A percentile compares a stretch with the other conserved stretches of the same genome.
These are phyloP conservation scores for Agaricus sinodeliciosus DNA, from an alignment of 768 basidiomycete species.

Conservation along the genomic window DNA sequence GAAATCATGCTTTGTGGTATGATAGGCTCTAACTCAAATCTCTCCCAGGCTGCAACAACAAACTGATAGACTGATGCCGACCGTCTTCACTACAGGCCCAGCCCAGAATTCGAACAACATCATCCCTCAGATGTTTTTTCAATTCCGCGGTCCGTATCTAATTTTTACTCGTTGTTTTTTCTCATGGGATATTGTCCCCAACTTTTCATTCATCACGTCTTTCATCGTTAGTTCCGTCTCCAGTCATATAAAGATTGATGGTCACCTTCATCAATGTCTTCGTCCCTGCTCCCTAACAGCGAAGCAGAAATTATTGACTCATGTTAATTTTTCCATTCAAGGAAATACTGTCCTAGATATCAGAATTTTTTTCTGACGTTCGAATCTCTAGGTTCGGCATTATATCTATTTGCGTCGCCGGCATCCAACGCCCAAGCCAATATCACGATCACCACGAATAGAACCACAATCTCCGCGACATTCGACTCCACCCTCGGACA, in stretches of 20 bases:
- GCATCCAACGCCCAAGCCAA: constrained; percentile 47
- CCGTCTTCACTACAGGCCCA: constrained; percentile 38
- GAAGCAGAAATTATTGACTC: too few relatives aligned
- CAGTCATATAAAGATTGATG: not conserved
- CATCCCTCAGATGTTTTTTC: constrained; percentile 52
- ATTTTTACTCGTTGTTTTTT: not conserved
- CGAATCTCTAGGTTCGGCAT: not conserved
- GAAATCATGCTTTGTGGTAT: constrained; percentile 12
- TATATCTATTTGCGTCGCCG: constrained; percentile 17
- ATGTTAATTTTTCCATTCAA: too few relatives aligned
- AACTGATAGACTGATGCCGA: constrained; percentile 14
- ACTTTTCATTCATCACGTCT: not conserved
- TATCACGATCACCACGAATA: constrained; percentile 39
- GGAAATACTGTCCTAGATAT: not conserved
- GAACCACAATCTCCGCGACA: constrained; percentile 21
- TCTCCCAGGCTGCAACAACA: constrained; percentile 21
- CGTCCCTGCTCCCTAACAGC: not conserved
- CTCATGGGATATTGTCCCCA: not conserved
- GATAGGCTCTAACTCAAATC: not conserved
- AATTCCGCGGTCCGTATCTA: constrained; percentile 39
- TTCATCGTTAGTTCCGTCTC: not conserved
- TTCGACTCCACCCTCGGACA: constrained; percentile 36
- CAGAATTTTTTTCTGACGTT: not conserved
- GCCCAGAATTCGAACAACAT: constrained; percentile 32
- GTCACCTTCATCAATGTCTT: not conserved